These are phyloP conservation scores for Umbelopsis sp. DNA, from an alignment of 371 early-diverging fungal genomes.

Conservation along the genomic window DNA sequence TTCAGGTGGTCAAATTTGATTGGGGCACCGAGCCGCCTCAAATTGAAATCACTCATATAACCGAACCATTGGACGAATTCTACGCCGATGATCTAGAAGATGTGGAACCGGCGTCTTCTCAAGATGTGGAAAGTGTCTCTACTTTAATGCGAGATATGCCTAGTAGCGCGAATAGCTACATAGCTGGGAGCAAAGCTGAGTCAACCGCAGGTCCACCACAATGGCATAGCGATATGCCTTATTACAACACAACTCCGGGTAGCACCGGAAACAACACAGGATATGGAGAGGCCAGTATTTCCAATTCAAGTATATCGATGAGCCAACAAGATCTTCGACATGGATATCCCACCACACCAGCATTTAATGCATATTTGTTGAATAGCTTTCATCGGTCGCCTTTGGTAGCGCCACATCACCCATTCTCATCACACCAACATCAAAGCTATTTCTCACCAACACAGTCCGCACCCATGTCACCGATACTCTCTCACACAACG, in stretches of 20 bases:
- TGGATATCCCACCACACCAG: not conserved
- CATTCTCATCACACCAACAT: conserved; percentile 28
- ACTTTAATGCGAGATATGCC: not conserved
- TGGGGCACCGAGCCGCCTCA: conserved; percentile 86
- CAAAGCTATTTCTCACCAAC: conserved; percentile 27
- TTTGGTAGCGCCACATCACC: conserved; percentile 55
- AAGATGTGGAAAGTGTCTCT: not conserved
- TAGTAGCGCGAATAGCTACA: not conserved
- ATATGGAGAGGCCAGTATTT: not conserved
- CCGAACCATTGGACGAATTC: conserved; percentile 90
- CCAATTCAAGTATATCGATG: conserved; percentile 1
- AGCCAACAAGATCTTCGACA: not conserved
- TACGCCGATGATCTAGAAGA: conserved; percentile 69
- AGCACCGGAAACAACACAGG: not conserved
- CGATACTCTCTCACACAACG: conserved; percentile 18
- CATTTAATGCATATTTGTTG: conserved; percentile 25
- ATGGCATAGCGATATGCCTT: not conserved
- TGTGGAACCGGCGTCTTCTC: conserved; percentile 20
- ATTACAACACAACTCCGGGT: conserved; percentile 16
- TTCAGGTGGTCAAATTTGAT: conserved; percentile 77
- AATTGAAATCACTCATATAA: conserved; percentile 81
- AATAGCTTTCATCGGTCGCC: conserved; percentile 56
- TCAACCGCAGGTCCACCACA: not conserved
- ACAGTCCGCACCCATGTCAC: conserved; percentile 21
- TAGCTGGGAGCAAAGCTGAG: conserved; percentile 6